Percentiles rank a stretch among this genome's conserved stretches.
Evolutionary conservation across 2,329 filamentous ascomycete genomes (phyloP).

Genomic region (Fusarium dlaminii): DNA sequence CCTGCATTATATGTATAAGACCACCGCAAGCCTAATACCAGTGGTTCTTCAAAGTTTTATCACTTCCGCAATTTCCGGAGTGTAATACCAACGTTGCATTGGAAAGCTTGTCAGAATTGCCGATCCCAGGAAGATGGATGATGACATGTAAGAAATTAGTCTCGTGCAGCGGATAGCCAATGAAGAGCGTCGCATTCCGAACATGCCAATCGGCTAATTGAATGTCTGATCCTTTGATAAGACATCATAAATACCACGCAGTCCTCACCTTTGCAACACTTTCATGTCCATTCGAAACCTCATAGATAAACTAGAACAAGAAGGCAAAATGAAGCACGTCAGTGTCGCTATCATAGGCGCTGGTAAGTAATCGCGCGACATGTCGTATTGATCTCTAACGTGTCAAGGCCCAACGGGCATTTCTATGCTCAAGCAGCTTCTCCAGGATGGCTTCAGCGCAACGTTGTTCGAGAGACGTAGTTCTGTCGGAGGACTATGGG

Average conservation of each 20-base stretch:
- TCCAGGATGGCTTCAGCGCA: slow-evolving; percentile 10
- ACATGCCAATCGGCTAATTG: not conserved
- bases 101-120: not conserved
- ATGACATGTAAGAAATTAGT: not conserved
- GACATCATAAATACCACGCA: not conserved
- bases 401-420: slow-evolving; percentile 11
- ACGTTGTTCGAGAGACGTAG: slow-evolving; percentile 2
- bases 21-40: no score
- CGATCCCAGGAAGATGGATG: not conserved
- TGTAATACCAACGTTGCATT: accelerated
- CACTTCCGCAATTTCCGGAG: not conserved
- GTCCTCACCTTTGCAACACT: accelerated
- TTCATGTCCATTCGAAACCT: accelerated
- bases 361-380: not conserved
- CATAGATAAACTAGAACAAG: accelerated
- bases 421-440: slow-evolving; percentile 24
- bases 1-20: no score
- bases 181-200: not conserved
- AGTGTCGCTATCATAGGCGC: slow-evolving; percentile 2
- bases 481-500: slow-evolving; percentile 11
- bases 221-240: not conserved
- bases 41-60: not conserved
- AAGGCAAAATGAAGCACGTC: not conserved
- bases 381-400: accelerated
- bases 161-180: not conserved